phyloP scores from a whole-genome alignment of 345 rosid species.

The Bruguiera sexangula region DNA sequence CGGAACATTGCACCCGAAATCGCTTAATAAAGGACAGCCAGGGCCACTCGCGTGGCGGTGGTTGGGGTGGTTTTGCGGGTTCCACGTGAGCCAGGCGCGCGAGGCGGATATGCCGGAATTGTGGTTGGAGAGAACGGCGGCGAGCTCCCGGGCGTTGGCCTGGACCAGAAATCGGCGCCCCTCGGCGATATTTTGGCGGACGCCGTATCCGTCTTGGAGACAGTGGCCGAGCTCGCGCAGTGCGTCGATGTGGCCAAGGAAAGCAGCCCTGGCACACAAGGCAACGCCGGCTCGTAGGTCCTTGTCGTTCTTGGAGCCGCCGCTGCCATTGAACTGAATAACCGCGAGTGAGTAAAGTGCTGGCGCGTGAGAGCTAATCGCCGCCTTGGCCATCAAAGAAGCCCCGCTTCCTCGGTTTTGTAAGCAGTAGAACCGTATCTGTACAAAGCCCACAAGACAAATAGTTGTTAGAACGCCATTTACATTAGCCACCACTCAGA shows the following conservation, averaged over 20 bases:
- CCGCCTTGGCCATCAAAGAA: slow-evolving; percentile 91
- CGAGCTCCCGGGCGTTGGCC: slow-evolving; percentile 91
- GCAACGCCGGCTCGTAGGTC: slow-evolving; percentile 92
- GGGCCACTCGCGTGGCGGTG: slow-evolving; percentile 31
- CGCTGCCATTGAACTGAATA: slow-evolving; percentile 96
- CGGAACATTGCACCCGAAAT: slow-evolving; percentile 94
- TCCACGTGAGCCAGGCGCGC: slow-evolving; percentile 54
- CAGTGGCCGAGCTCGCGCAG: slow-evolving; percentile 97
- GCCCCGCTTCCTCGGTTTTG: slow-evolving; percentile 81
- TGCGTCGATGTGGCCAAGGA: slow-evolving; percentile 83
- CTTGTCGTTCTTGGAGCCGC: slow-evolving; percentile 90
- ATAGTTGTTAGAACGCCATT: not conserved
- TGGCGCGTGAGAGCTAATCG: slow-evolving; percentile 77
- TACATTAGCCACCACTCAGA: not conserved
- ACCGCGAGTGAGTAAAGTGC: slow-evolving; percentile 81
- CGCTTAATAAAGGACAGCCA: slow-evolving; percentile 75
- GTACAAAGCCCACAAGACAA: slow-evolving; percentile 6
- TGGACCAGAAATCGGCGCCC: slow-evolving; percentile 91
- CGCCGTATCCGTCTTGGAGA: slow-evolving; percentile 91
- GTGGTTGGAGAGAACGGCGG: slow-evolving; percentile 51
- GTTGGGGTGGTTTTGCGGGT: slow-evolving; percentile 33
- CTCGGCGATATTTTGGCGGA: slow-evolving; percentile 69
- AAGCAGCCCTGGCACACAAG: slow-evolving; percentile 87
- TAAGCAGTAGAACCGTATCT: slow-evolving; percentile 91
- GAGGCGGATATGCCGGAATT: slow-evolving; percentile 12